Conservation (phyloP, 495 filamentous ascomycete genomes). For the Podospora pseudoanserina region DNA sequence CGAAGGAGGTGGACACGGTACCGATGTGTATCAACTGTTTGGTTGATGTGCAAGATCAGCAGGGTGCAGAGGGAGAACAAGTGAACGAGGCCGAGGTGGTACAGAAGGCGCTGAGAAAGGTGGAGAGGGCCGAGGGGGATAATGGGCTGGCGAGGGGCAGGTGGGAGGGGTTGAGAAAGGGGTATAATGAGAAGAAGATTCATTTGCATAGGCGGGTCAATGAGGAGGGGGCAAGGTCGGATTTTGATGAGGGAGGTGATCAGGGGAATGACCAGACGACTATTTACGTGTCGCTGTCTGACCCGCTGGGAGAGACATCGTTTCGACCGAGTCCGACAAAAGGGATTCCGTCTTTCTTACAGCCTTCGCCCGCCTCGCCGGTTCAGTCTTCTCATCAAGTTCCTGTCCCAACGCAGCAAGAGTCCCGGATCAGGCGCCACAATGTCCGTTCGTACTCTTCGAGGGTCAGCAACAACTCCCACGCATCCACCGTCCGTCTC, state of each 20-base stretch:
- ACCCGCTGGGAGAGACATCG: conserved; percentile 35
- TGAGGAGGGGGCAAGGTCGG: conserved; percentile 2
- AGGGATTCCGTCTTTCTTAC: conserved; percentile 36
- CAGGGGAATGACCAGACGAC: conserved; percentile 19
- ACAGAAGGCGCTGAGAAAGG: conserved; percentile 28
- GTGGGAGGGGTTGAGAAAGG: conserved; percentile 16
- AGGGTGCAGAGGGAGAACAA: conserved; percentile 17
- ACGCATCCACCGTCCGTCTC: neutral
- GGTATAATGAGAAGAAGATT: conserved; percentile 19
- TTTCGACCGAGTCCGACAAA: conserved; percentile 46
- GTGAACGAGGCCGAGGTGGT: conserved; percentile 19
- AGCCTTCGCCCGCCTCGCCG: neutral
- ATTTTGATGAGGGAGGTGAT: neutral
- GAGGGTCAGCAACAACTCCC: neutral
- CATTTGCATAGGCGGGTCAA: neutral
- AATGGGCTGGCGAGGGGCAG: conserved; percentile 27
- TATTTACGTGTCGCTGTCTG: conserved; percentile 40
- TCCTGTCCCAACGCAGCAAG: neutral
- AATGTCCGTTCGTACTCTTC: neutral
- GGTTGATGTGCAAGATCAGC: conserved; percentile 6
- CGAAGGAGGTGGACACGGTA: conserved; percentile 32
- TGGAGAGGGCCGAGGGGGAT: conserved; percentile 29
- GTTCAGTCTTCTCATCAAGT: neutral
- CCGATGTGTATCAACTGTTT: conserved; percentile 36
- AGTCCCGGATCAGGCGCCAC: neutral